phyloP scores from a whole-genome alignment of 2,329 filamentous ascomycete genomes.

The Phialophora tarda region DNA sequence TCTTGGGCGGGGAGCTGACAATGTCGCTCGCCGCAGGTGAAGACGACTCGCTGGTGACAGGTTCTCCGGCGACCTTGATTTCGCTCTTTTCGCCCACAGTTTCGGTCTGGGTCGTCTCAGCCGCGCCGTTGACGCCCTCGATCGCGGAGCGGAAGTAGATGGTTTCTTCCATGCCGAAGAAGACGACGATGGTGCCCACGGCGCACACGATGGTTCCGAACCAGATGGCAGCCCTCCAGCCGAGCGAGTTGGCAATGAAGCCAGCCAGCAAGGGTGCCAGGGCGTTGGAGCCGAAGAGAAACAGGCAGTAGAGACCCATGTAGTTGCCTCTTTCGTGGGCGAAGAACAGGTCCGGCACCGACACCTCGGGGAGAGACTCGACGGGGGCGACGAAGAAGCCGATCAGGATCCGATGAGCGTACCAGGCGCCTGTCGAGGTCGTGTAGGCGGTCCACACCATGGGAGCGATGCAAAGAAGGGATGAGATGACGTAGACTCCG shows the following conservation, averaged over 20 bases:
- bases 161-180: slow-evolving; percentile 59
- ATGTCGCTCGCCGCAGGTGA: slow-evolving; percentile 7
- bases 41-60: slow-evolving; percentile 2
- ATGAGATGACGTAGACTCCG: slow-evolving; percentile 37
- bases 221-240: slow-evolving; percentile 56
- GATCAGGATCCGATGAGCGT: slow-evolving; percentile 50
- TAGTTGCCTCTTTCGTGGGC: slow-evolving; percentile 34
- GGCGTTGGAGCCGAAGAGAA: slow-evolving; percentile 22
- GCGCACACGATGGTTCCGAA: slow-evolving; percentile 59
- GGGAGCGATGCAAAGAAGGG: slow-evolving; percentile 42
- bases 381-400: slow-evolving; percentile 52
- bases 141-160: slow-evolving; percentile 48
- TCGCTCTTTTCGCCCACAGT: slow-evolving; percentile 1
- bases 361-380: slow-evolving; percentile 50
- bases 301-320: slow-evolving; percentile 29
- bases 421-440: slow-evolving; percentile 54
- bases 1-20: not conserved
- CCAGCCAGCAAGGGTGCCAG: slow-evolving; percentile 53
- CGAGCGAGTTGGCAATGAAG: slow-evolving; percentile 54
- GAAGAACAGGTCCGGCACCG: slow-evolving; percentile 50
- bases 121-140: slow-evolving; percentile 5
- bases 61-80: not conserved
- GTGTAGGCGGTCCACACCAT: slow-evolving; percentile 55
- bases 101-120: not conserved
- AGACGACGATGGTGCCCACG: slow-evolving; percentile 54